Evolutionary conservation across 441 rosid genomes (phyloP), one percentile per base, ranked within the genome.

Genomic region (Mallotus japonicus): DNA sequence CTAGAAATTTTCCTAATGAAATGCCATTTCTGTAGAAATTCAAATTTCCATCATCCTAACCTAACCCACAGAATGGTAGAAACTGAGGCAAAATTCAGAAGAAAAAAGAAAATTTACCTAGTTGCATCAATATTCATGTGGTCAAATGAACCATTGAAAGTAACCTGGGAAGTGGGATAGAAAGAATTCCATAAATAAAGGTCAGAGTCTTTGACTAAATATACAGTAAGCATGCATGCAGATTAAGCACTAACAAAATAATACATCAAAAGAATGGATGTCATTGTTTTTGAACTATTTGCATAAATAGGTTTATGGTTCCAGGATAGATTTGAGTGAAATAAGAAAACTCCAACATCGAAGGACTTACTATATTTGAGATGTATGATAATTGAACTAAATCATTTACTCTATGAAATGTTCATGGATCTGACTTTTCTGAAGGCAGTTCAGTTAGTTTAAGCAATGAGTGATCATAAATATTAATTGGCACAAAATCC

Each of bases 101-200:
- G 70, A 22, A 47, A 65, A 3, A 51, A 76, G 69, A 65, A 76
- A 70, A 69, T 61, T 9, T 87, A 95, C 99, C 99, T 95, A 44
- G 97, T 92, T 62, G 98, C 88, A 79, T 95, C 99, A 61, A 95
- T 87, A 79, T 85, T 93, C 97, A 95, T 87, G 86, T 95, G 99
- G 82, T 92, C 95, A 85, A 90, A 93, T 73, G 99, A 93, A 79
- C 99, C 99, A 86, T 93, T 95, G 75, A 95, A 95, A 69, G 96
- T 90, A 77, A 95, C 94, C 99, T 95, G 86, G 66, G 73, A 37
- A 37, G 32, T 6, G 6, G 40, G 6, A 72, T 72, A 74, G 67
- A 60, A 62, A 70, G 57, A 72, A 57, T 72, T 8, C 40, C 40
- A 34, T 15, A 17, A 73, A 46, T 46, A 40, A 65, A 68, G 67